phyloP scores from a whole-genome alignment of 108 stramenopile species.

The Pelagomonas calceolata region DNA sequence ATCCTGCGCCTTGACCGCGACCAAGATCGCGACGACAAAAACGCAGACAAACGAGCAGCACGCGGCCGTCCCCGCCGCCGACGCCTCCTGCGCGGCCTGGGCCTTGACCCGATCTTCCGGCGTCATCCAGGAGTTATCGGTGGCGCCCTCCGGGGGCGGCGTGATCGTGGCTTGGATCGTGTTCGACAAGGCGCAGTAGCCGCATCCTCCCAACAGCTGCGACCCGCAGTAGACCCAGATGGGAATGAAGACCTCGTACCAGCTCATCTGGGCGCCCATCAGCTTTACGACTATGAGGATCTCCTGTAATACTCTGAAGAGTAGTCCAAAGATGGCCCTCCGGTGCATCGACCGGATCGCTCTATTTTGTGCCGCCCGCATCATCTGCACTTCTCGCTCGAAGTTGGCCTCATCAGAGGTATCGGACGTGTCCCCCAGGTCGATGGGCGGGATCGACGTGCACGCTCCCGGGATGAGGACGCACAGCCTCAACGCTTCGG shows the following conservation, averaged over 20 bases:
- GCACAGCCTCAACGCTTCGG: conserved; percentile 37
- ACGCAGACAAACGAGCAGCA: no score
- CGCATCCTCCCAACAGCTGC: neutral
- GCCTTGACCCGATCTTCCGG: no score
- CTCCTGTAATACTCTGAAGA: neutral
- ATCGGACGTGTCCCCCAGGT: neutral
- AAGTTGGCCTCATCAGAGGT: neutral
- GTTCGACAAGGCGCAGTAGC: neutral
- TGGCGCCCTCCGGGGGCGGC: no score
- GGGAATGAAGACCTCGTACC: neutral
- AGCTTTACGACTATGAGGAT: neutral
- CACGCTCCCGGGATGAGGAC: neutral
- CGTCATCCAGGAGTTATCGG: no score
- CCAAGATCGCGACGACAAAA: no score
- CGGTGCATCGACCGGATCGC: neutral
- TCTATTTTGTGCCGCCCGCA: neutral
- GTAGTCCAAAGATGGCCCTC: neutral
- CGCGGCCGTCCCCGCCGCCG: no score
- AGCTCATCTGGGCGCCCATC: neutral
- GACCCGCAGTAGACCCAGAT: neutral
- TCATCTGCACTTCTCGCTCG: neutral
- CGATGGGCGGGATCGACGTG: neutral
- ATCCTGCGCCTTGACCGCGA: no score
- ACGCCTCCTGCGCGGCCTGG: no score
- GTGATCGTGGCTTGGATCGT: neutral